These are phyloP conservation scores for Casuarina cunninghamiana DNA, from an alignment of 306 rosid species.

Conservation along the genomic window DNA sequence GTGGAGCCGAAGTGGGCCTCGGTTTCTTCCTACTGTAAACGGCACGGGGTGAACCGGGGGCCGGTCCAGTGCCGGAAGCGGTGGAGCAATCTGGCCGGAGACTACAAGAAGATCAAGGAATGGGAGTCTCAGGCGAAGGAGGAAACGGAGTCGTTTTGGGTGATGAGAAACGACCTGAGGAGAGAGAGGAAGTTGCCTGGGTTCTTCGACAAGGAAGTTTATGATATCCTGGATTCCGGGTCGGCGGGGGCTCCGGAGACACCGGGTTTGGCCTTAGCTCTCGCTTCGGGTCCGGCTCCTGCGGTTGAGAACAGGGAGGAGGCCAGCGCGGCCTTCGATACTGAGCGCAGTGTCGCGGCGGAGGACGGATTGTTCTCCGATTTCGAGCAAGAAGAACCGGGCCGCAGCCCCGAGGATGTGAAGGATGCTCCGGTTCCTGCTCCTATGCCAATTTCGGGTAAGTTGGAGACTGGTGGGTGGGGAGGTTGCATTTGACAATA, in stretches of 20 bases:
- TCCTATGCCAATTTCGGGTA: slow-evolving; percentile 78
- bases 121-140: slow-evolving; percentile 79
- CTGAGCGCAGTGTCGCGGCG: slow-evolving; percentile 50
- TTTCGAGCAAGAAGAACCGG: slow-evolving; percentile 65
- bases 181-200: slow-evolving; percentile 91
- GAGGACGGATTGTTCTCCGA: slow-evolving; percentile 84
- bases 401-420: slow-evolving; percentile 51
- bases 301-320: slow-evolving; percentile 36
- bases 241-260: slow-evolving; percentile 34
- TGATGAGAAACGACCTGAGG: slow-evolving; percentile 90
- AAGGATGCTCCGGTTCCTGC: slow-evolving; percentile 46
- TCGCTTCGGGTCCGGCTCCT: slow-evolving; percentile 1
- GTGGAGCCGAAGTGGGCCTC: slow-evolving; percentile 92
- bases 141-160: slow-evolving; percentile 92
- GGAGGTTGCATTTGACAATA: not conserved
- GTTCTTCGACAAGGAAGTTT: slow-evolving; percentile 85
- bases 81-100: slow-evolving; percentile 99
- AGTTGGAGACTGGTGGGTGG: not conserved
- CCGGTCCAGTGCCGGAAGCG: slow-evolving; percentile 98
- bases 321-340: slow-evolving; percentile 52
- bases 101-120: slow-evolving; percentile 91
- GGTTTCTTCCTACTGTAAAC: slow-evolving; percentile 80
- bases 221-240: slow-evolving; percentile 75
- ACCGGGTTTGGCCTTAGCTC: slow-evolving; percentile 23
- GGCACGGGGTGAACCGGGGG: slow-evolving; percentile 91